phyloP scores from a whole-genome alignment of 805 yeast species.

The Saccharomycopsis sp. region DNA sequence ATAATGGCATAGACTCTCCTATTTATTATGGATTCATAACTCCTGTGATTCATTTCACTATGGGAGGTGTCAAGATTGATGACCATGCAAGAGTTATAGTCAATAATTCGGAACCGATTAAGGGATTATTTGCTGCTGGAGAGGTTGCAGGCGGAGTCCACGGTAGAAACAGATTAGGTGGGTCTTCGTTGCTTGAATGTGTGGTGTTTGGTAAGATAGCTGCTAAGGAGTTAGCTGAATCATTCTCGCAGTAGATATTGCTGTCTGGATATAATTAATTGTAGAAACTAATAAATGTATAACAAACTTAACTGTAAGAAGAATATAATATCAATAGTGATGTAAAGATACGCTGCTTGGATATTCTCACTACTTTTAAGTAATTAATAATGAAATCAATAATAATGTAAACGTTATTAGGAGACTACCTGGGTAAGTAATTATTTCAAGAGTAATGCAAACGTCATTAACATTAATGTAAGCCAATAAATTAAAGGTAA shows the following conservation, averaged over 20 bases:
- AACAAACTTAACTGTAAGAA: too few relatives aligned
- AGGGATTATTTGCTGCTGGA: slow-evolving; percentile 56
- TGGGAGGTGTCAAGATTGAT: slow-evolving; percentile 59
- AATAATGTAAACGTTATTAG: too few relatives aligned
- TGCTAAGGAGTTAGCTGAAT: slow-evolving; percentile 31
- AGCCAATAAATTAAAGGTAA: too few relatives aligned
- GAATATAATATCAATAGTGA: too few relatives aligned
- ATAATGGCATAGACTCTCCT: slow-evolving; percentile 22
- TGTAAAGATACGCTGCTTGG: too few relatives aligned
- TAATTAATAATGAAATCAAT: too few relatives aligned
- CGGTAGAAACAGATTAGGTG: slow-evolving; percentile 56
- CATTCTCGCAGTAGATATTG: not conserved
- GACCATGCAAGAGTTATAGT: slow-evolving; percentile 38
- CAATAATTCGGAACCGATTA: not conserved
- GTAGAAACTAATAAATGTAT: too few relatives aligned
- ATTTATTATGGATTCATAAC: slow-evolving; percentile 48
- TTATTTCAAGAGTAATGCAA: too few relatives aligned
- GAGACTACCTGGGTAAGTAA: too few relatives aligned
- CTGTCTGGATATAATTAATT: too few relatives aligned
- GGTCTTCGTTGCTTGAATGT: slow-evolving; percentile 51
- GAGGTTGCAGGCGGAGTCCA: slow-evolving; percentile 67
- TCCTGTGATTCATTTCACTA: slow-evolving; percentile 60
- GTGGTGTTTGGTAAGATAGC: slow-evolving; percentile 55
- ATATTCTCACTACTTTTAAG: too few relatives aligned
- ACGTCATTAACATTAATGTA: too few relatives aligned